These are phyloP conservation scores for Tolypocladium ophioglossoides DNA, from an alignment of 2,329 filamentous ascomycete genomes.

Conservation along the genomic window DNA sequence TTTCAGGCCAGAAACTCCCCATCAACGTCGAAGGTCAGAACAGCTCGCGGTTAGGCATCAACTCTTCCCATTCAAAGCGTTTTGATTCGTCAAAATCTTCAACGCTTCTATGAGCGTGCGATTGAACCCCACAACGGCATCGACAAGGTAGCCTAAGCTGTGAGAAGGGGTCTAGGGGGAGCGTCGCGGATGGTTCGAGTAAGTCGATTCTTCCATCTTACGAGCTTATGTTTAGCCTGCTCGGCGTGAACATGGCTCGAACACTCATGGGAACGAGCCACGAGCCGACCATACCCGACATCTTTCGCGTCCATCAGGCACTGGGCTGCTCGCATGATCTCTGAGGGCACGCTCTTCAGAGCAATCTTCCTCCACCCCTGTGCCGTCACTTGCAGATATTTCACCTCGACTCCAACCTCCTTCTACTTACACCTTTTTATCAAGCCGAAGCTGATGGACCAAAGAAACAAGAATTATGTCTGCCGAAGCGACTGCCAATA, in stretches of 20 bases:
- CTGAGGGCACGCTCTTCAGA: background rate
- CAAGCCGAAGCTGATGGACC: conserved; percentile 7
- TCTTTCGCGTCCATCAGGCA: background rate
- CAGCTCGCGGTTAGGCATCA: conserved; percentile 1
- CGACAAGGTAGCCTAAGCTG: background rate
- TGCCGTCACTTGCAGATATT: background rate
- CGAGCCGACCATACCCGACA: background rate
- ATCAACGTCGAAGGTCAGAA: background rate
- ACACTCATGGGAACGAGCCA: background rate
- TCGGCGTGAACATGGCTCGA: background rate
- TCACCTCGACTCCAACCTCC: background rate
- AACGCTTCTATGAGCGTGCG: background rate
- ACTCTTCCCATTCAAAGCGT: background rate
- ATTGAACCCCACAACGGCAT: background rate
- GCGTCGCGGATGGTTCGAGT: background rate
- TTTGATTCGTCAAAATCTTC: background rate
- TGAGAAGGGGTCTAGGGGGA: background rate
- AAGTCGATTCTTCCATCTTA: background rate
- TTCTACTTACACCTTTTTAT: background rate
- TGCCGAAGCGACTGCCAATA: background rate
- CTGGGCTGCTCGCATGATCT: background rate
- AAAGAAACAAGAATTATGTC: conserved; percentile 4
- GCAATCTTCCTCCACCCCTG: background rate
- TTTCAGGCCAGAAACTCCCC: background rate
- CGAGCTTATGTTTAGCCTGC: background rate